Evolutionary conservation across 75 land plant species (phyloP).

Genomic region (Adiantum capillusveneris): DNA sequence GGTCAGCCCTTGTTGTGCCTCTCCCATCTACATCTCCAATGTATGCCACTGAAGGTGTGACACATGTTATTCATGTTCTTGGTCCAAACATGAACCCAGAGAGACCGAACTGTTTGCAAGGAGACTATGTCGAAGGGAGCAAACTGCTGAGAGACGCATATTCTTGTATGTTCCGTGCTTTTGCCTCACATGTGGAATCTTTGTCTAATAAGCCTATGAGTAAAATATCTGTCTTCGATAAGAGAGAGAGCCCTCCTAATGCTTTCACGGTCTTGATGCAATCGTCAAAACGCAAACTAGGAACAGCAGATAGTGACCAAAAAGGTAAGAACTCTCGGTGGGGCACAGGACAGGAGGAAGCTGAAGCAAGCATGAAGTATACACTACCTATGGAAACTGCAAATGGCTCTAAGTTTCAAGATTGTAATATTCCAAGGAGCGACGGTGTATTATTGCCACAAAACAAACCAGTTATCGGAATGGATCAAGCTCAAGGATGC

Average conservation of each 20-base stretch:
- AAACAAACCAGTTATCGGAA: background rate
- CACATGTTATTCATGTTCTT: slow-evolving; percentile 91
- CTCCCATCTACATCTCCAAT: slow-evolving; percentile 67
- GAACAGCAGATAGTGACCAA: slow-evolving; percentile 15
- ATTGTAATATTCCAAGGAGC: no score
- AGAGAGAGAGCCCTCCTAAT: slow-evolving; percentile 10
- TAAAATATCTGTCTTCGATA: background rate
- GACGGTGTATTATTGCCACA: background rate
- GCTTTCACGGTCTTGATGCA: slow-evolving; percentile 43
- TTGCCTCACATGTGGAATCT: slow-evolving; percentile 23
- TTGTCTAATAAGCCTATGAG: no score
- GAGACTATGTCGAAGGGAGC: slow-evolving; percentile 72
- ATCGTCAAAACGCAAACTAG: slow-evolving; percentile 30
- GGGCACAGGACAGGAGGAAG: slow-evolving; percentile 3
- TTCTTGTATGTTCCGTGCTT: slow-evolving; percentile 57
- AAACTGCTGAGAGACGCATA: slow-evolving; percentile 57
- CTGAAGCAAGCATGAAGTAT: background rate
- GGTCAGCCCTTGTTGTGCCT: slow-evolving; percentile 61
- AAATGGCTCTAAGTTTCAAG: no score
- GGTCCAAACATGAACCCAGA: slow-evolving; percentile 98
- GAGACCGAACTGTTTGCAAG: slow-evolving; percentile 61
- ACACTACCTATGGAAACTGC: background rate
- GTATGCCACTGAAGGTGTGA: slow-evolving; percentile 60
- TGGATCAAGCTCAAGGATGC: background rate
- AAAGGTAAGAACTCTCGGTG: slow-evolving; percentile 21